Percentiles rank a stretch among this genome's conserved stretches.
Evolutionary conservation across 2,329 filamentous ascomycete genomes (phyloP).

Genomic region (Falciphora oryzae): DNA sequence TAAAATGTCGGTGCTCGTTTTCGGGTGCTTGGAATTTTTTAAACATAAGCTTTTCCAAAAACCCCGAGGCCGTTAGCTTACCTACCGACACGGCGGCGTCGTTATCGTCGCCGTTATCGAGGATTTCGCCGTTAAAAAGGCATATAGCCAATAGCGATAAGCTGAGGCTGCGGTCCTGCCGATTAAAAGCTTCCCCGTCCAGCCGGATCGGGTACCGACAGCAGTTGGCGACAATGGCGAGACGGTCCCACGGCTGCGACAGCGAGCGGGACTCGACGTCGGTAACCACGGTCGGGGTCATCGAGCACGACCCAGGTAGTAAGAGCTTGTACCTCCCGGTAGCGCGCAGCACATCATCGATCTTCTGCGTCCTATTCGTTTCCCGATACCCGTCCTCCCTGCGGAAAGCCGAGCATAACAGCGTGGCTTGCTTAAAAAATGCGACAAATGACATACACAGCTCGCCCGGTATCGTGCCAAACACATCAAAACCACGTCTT

Average conservation of each 20-base stretch:
- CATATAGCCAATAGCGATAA: constrained; percentile 24
- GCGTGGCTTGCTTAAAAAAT: not conserved
- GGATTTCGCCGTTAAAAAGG: constrained; percentile 27
- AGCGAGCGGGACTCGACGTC: constrained; percentile 20
- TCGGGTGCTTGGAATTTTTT: constrained; percentile 16
- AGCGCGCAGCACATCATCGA: constrained; percentile 16
- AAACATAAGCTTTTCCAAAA: constrained; percentile 17
- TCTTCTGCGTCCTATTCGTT: not conserved
- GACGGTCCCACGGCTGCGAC: constrained; percentile 14
- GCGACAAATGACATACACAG: not conserved
- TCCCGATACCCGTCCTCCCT: too few species aligned
- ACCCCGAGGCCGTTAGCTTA: constrained; percentile 11
- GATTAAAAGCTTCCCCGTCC: constrained; percentile 16
- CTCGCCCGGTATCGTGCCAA: constrained; percentile 4
- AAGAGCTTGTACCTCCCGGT: constrained; percentile 23
- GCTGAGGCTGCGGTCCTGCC: constrained; percentile 17
- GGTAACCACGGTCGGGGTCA: constrained; percentile 21
- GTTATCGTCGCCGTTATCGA: constrained; percentile 22
- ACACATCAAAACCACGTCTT: too few species aligned
- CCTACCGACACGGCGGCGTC: not conserved
- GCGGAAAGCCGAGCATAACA: not conserved
- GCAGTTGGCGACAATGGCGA: constrained; percentile 22
- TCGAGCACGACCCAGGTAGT: constrained; percentile 18
- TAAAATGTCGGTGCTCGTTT: constrained; percentile 13
- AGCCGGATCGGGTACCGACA: constrained; percentile 24